These are phyloP conservation scores for Ophiostoma sp. DNA, from an alignment of 2,329 filamentous ascomycete species.

Conservation along the genomic window DNA sequence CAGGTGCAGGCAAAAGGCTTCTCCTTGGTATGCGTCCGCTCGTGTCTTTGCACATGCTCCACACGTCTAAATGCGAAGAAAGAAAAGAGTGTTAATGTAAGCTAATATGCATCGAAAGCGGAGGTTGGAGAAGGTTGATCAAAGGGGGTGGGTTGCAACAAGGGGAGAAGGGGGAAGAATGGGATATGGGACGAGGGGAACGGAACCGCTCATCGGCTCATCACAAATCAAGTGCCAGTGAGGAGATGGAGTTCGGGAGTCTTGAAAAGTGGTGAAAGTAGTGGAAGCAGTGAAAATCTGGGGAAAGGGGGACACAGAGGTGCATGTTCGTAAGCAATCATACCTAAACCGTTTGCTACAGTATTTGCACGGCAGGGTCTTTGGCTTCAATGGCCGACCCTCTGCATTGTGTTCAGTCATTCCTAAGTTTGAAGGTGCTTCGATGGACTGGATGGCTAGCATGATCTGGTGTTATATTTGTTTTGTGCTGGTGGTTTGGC, in stretches of 20 bases:
- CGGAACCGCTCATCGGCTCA: conserved; percentile 3
- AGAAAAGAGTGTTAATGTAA: conserved; percentile 40
- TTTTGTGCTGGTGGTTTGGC: neutral
- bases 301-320: neutral
- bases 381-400: conserved; percentile 59
- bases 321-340: conserved; percentile 34
- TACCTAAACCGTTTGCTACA: conserved; percentile 64
- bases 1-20: conserved; percentile 63
- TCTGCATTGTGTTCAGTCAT: conserved; percentile 51
- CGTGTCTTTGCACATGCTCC: conserved; percentile 64
- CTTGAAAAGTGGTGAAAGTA: neutral
- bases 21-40: conserved; percentile 65
- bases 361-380: conserved; percentile 63
- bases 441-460: conserved; percentile 56
- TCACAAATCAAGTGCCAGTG: neutral
- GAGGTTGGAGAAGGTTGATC: conserved; percentile 29
- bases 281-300: neutral
- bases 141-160: conserved; percentile 1
- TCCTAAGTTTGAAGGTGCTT: conserved; percentile 44
- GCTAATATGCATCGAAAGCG: conserved; percentile 39
- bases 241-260: neutral
- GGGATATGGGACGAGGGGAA: conserved; percentile 17
- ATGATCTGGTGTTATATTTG: conserved; percentile 37
- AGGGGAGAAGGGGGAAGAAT: conserved; percentile 21
- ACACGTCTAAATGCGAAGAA: conserved; percentile 52